A percentile compares a stretch with the other conserved stretches of the same genome.
Conservation (phyloP, 495 filamentous ascomycete species). For the Tuber calosporum region DNA sequence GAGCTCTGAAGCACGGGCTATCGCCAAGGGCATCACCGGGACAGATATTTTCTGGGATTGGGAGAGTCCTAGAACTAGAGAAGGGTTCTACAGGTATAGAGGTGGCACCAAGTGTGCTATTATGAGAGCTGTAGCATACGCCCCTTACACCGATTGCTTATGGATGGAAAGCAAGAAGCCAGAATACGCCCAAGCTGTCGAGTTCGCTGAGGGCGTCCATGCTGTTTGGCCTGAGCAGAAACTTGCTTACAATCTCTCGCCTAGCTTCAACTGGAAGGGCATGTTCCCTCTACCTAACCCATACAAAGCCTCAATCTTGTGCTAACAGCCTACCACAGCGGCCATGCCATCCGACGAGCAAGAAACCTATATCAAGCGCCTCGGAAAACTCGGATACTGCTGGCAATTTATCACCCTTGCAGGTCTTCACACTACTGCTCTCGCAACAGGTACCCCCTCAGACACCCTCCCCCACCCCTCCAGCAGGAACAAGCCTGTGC, state of each 20-base stretch:
- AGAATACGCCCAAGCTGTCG: slow-evolving; percentile 83
- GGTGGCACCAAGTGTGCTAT: slow-evolving; percentile 88
- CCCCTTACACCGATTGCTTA: slow-evolving; percentile 87
- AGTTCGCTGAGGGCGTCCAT: slow-evolving; percentile 92
- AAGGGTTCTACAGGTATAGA: slow-evolving; percentile 87
- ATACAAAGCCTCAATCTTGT: background rate
- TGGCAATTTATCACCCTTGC: slow-evolving; percentile 99
- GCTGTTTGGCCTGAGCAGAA: slow-evolving; percentile 94
- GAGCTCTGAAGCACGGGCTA: slow-evolving; percentile 71
- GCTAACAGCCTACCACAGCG: slow-evolving; percentile 40
- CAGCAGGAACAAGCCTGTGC: background rate
- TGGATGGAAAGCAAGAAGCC: slow-evolving; percentile 99
- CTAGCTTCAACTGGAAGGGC: slow-evolving; percentile 97
- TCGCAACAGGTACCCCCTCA: slow-evolving; percentile 53
- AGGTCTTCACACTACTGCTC: slow-evolving; percentile 90
- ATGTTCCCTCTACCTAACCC: slow-evolving; percentile 6
- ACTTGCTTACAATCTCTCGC: slow-evolving; percentile 95
- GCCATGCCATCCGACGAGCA: slow-evolving; percentile 91
- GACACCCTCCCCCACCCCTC: background rate
- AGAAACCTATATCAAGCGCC: slow-evolving; percentile 90
- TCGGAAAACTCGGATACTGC: slow-evolving; percentile 83
- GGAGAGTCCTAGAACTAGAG: slow-evolving; percentile 81
- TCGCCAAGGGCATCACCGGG: slow-evolving; percentile 76
- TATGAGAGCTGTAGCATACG: slow-evolving; percentile 85
- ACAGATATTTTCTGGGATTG: slow-evolving; percentile 84